Conservation (phyloP, 2,329 filamentous ascomycete genomes). For the Daldinia sp. region DNA sequence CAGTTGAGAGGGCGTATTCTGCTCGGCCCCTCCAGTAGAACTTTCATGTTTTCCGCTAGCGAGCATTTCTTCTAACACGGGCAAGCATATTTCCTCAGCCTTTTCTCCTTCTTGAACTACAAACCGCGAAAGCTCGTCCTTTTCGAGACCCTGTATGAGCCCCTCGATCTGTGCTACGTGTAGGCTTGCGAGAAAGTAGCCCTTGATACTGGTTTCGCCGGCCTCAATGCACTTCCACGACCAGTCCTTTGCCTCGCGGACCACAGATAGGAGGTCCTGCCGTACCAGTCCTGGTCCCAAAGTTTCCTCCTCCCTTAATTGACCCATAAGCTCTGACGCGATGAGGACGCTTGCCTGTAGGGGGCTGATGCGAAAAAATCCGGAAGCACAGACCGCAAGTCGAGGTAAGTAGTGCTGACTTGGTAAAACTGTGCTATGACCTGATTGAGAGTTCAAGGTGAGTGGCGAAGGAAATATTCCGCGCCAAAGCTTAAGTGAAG, state of each 20-base stretch:
- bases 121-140: constrained; percentile 51
- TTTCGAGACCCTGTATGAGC: constrained; percentile 52
- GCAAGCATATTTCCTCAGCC: constrained; percentile 50
- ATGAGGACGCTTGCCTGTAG: constrained; percentile 54
- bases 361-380: constrained; percentile 55
- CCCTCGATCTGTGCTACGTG: constrained; percentile 58
- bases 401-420: constrained; percentile 51
- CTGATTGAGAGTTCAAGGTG: constrained; percentile 18
- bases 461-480: constrained; percentile 49
- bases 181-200: constrained; percentile 57
- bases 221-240: constrained; percentile 55
- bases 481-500: constrained; percentile 61
- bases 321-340: constrained; percentile 54
- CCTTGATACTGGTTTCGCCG: constrained; percentile 67
- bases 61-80: constrained; percentile 52
- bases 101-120: constrained; percentile 56
- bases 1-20: constrained; percentile 41
- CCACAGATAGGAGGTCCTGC: constrained; percentile 55
- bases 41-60: constrained; percentile 26
- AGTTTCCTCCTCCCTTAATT: constrained; percentile 56
- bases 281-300: constrained; percentile 52
- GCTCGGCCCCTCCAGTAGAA: constrained; percentile 18
- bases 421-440: background rate
- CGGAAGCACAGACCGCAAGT: constrained; percentile 54
- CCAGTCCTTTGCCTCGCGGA: constrained; percentile 59